A percentile compares a stretch with the other conserved stretches of the same genome.
Conservation (phyloP, 805 yeast genomes). For the Lachancea kluyveri region DNA sequence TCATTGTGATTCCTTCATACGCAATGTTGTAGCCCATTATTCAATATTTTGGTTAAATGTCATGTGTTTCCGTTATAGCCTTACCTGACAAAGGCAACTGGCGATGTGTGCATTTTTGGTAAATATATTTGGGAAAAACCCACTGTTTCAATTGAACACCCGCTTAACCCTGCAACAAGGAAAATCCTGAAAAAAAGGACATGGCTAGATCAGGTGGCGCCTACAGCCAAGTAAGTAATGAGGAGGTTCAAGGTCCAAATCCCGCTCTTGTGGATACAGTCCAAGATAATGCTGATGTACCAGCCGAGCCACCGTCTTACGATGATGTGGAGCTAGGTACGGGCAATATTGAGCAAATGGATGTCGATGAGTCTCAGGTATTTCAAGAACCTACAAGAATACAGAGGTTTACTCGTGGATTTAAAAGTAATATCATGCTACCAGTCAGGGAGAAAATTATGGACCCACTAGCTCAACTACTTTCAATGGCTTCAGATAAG, state of each 20-base stretch:
- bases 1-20: slow-evolving; percentile 10
- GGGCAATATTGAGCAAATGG: slow-evolving; percentile 26
- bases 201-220: slow-evolving; percentile 7
- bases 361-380: slow-evolving; percentile 35
- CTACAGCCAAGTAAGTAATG: slow-evolving; percentile 14
- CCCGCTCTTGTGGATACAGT: slow-evolving; percentile 1
- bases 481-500: slow-evolving; percentile 31
- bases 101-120: too few relatives aligned
- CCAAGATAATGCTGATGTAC: slow-evolving; percentile 15
- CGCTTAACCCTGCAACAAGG: too few relatives aligned
- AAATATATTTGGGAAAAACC: too few relatives aligned
- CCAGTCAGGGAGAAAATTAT: slow-evolving; percentile 37
- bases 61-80: too few relatives aligned
- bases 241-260: slow-evolving; percentile 8
- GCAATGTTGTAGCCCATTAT: slow-evolving; percentile 28
- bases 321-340: slow-evolving; percentile 6
- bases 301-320: slow-evolving; percentile 30
- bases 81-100: too few relatives aligned
- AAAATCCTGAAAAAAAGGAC: too few relatives aligned
- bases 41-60: slow-evolving; percentile 7
- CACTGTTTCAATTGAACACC: too few relatives aligned
- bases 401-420: slow-evolving; percentile 14
- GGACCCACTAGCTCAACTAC: slow-evolving; percentile 42
- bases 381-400: slow-evolving; percentile 10
- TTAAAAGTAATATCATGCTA: slow-evolving; percentile 28